Evolutionary conservation across 495 filamentous ascomycete species (phyloP), one percentile per base, ranked within the genome.

Genomic region (Copromyces sp.): DNA sequence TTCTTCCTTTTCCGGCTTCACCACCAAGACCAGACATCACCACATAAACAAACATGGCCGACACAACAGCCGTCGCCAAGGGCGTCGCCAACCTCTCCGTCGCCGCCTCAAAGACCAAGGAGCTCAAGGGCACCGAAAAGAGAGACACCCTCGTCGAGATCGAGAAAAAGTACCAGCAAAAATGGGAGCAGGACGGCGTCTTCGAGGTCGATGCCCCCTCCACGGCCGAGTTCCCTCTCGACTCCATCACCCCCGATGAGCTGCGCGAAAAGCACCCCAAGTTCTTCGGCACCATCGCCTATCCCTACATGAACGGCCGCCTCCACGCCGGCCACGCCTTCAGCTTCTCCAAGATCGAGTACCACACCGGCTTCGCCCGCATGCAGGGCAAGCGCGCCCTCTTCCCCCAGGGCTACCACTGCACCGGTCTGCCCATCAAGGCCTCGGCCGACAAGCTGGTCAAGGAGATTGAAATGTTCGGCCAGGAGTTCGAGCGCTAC

Each of bases 371-470:
- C 44, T 90, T 89, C 73, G 89, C 90, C 42, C 86, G 94, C 47
- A 96, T 98, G 94, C 88, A 95, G 81, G 95, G 95, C 74, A 93
- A 93, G 84, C 86, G 91, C 65, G 86, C 89, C 72, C 85, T 98
- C 61, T 98, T 95, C 81, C 95, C 95, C 70, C 89, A 93, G 68
- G 96, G 95, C 16, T 98, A 92, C 83, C 95, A 99, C 84, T 96
- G 93, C 83, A 98, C 96, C 1, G 95, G 95, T 79, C 95, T 99
- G 89, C 94, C 95, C 5, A 98, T 99, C 84, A 98, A 97, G 81
- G 94, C 95, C 5, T 97, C 92, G 78, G 95, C 95, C 37, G 95
- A 99, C 83, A 98, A 98, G 83, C 89, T 99, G 42, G 85, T 86
- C 68, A 90, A 95, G 70, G 96, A 99, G 79, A 88, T 97, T 17